These are phyloP conservation scores for Talaromyces nanjingensis DNA, from an alignment of 495 filamentous ascomycete genomes.

Conservation along the genomic window DNA sequence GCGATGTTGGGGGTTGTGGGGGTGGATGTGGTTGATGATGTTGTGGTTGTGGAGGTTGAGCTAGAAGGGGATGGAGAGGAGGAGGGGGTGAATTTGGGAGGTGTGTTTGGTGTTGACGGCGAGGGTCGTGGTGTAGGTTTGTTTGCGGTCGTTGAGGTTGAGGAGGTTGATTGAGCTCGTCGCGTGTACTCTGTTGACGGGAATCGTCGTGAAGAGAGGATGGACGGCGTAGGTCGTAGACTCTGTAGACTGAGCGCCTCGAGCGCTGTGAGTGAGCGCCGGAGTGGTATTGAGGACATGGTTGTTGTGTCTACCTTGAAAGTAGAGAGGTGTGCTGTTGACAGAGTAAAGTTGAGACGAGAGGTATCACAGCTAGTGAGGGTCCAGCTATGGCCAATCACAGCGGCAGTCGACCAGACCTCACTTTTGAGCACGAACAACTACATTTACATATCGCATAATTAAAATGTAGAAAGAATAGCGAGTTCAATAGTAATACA, in stretches of 20 bases:
- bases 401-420: not conserved
- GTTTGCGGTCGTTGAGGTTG: slow-evolving; percentile 9
- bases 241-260: not conserved
- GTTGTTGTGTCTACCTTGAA: not conserved
- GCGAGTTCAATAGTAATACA: not conserved
- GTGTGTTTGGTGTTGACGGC: not conserved
- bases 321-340: not conserved
- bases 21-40: slow-evolving; percentile 6
- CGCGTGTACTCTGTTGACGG: not conserved
- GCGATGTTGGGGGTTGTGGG: slow-evolving; percentile 43
- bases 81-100: not conserved
- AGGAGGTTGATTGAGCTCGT: slow-evolving; percentile 6
- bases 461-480: not conserved
- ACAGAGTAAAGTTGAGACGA: not conserved
- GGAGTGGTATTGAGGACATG: slow-evolving; percentile 6
- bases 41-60: slow-evolving; percentile 6
- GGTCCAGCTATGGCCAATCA: slow-evolving; percentile 8
- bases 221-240: not conserved
- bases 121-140: slow-evolving; percentile 10
- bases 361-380: not conserved
- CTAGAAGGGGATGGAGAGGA: slow-evolving; percentile 10
- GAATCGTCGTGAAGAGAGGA: not conserved
- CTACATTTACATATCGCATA: not conserved
- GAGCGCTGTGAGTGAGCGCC: slow-evolving; percentile 1
- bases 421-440: not conserved